Evolutionary conservation across 2,329 filamentous ascomycete genomes (phyloP).

Genomic region (Cadophora sp.): DNA sequence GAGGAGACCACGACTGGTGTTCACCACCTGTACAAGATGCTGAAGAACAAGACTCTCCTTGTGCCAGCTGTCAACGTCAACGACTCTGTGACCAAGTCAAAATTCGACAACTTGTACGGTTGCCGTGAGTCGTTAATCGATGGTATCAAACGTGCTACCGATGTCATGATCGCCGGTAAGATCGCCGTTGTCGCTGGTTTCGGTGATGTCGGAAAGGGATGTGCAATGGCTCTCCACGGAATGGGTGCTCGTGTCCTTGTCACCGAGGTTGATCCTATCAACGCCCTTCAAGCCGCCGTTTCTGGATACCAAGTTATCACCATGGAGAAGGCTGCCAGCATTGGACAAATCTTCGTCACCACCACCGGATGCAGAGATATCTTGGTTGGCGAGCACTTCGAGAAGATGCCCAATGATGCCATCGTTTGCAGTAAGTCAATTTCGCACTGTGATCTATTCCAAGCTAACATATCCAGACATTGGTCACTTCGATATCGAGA

Average conservation of each 20-base stretch:
- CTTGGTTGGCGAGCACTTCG: constrained; percentile 88
- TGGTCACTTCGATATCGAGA: constrained; percentile 99
- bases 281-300: constrained; percentile 98
- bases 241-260: constrained; percentile 98
- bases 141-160: constrained; percentile 99
- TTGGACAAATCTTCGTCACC: constrained; percentile 98
- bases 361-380: constrained; percentile 99
- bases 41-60: constrained; percentile 88
- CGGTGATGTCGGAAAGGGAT: constrained; percentile 99
- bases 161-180: constrained; percentile 99
- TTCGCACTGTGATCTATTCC: constrained; percentile 8
- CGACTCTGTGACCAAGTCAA: constrained; percentile 99
- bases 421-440: constrained; percentile 88
- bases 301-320: constrained; percentile 96
- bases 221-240: constrained; percentile 91
- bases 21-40: constrained; percentile 98
- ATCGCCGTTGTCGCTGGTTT: constrained; percentile 96
- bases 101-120: constrained; percentile 99
- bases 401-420: constrained; percentile 95
- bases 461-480: constrained; percentile 67
- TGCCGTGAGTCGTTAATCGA: constrained; percentile 99
- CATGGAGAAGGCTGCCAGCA: constrained; percentile 92
- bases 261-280: constrained; percentile 99
- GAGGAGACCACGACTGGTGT: constrained; percentile 99
- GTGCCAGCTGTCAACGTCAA: constrained; percentile 99